These are phyloP conservation scores for Ceratocystis variospora DNA, from an alignment of 2,329 filamentous ascomycete species.

Conservation along the genomic window DNA sequence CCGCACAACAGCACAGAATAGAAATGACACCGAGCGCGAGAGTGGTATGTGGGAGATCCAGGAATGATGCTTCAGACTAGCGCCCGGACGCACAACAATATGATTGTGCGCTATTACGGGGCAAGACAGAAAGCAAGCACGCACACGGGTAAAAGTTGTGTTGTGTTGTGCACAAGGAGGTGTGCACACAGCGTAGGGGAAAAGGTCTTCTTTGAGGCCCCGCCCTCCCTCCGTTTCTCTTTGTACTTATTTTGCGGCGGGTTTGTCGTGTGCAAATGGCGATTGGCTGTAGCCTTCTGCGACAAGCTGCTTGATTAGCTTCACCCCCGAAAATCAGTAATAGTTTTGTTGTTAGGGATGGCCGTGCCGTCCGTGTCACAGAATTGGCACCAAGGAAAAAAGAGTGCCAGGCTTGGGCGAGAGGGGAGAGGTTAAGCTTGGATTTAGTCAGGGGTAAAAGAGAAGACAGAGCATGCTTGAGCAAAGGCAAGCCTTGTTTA, in stretches of 20 bases:
- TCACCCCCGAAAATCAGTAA: not conserved
- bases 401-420: not conserved
- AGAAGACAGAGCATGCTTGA: not conserved
- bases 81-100: not conserved
- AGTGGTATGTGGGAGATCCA: not conserved
- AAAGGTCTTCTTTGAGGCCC: not conserved
- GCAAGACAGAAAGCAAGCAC: not conserved
- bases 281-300: not conserved
- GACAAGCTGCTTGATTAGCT: not conserved
- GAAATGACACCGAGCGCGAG: not conserved
- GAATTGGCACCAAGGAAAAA: constrained; percentile 5
- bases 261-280: not conserved
- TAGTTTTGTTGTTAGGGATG: not conserved
- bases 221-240: not conserved
- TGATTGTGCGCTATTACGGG: constrained; percentile 2
- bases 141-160: not conserved
- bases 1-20: not conserved
- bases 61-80: not conserved
- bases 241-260: not conserved
- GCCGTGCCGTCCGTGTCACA: constrained; percentile 1
- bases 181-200: not conserved
- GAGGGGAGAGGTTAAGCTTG: not conserved
- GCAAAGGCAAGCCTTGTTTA: not conserved
- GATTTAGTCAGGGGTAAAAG: constrained; percentile 3
- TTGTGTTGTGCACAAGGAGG: not conserved